Percentiles rank a stretch among this genome's conserved stretches.
phyloP scores from a whole-genome alignment of 768 basidiomycete species.

The Podaxis pistillaris region DNA sequence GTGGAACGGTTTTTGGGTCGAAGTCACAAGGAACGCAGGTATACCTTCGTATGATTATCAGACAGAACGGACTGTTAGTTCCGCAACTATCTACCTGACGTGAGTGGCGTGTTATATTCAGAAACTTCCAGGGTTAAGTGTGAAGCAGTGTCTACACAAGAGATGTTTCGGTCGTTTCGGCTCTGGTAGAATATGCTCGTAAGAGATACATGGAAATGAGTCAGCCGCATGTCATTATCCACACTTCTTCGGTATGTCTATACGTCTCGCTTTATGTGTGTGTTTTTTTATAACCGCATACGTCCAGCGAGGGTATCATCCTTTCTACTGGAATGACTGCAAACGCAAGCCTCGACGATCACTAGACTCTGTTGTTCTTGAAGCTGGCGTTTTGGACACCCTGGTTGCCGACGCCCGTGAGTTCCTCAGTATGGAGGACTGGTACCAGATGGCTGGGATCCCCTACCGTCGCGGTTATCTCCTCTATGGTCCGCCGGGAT shows the following conservation, averaged over 20 bases:
- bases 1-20: slow-evolving; percentile 43
- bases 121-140: neutral
- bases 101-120: slow-evolving; percentile 21
- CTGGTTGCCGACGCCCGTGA: slow-evolving; percentile 49
- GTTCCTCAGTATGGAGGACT: slow-evolving; percentile 48
- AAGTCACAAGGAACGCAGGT: slow-evolving; percentile 28
- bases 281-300: slow-evolving; percentile 9
- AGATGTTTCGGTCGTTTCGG: slow-evolving; percentile 38
- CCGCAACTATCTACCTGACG: slow-evolving; percentile 31
- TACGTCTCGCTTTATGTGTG: neutral
- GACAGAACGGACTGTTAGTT: neutral
- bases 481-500: slow-evolving; percentile 55
- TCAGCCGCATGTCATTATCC: slow-evolving; percentile 41
- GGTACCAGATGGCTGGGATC: slow-evolving; percentile 55
- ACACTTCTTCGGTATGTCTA: slow-evolving; percentile 31
- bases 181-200: slow-evolving; percentile 41
- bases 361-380: slow-evolving; percentile 49
- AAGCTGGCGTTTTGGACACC: slow-evolving; percentile 41
- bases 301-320: slow-evolving; percentile 31
- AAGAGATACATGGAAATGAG: slow-evolving; percentile 38
- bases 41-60: slow-evolving; percentile 12
- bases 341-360: slow-evolving; percentile 48
- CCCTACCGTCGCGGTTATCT: slow-evolving; percentile 55
- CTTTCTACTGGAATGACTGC: slow-evolving; percentile 41
- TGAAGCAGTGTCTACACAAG: slow-evolving; percentile 40